Base-by-base conservation (phyloP, 768 basidiomycete genomes). In the Suillus discolor region DNA sequence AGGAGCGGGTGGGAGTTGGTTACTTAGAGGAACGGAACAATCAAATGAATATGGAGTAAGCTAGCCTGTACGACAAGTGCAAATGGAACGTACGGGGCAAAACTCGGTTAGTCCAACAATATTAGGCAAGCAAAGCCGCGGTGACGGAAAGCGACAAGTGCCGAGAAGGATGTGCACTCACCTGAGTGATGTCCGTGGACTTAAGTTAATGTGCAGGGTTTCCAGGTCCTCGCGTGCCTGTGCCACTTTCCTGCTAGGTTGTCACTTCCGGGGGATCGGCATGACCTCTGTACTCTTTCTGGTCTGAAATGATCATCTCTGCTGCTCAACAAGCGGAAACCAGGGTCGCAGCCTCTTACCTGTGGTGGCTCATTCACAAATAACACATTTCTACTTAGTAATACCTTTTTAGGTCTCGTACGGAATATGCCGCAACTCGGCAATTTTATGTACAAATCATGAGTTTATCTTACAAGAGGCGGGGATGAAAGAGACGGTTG, bases 161-260 rank as follows among this genome's bases (percentile, higher is more conserved):
- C 77, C 77, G 75, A 77, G 70, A 72, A 77, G 60, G 65, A 65
- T 71, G 68, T 66, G 74, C 55, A 68, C 71, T 68, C 65, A 73
- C 65, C 70, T 70, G 71, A 66, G 71, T 69, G 72, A 77, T 77
- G 76, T 78, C 76, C 76, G 76, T 78, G 76, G 76, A 77, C 70
- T 77, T 77, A 77, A 77, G 77, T 77, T 76, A 76, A 76, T 76
- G 63, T 69, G 75, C 72, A 71, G 71, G 73, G 75, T 69, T 70
- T 75, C 77, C 78, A 76, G 69, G 67, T 67, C 74, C 74, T 73
- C 73, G 74, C 72, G 76, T 73, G 66, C 73, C 77, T 77, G 77
- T 77, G 68, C 69, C 72, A 76, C 75, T 66, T 16, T 71, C 74
- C 65, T 38, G 23, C 44, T n/a, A 49, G 8, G 55, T 63, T 34